Evolutionary conservation across 768 basidiomycete species (phyloP).

Genomic region (Auricularia cornea): DNA sequence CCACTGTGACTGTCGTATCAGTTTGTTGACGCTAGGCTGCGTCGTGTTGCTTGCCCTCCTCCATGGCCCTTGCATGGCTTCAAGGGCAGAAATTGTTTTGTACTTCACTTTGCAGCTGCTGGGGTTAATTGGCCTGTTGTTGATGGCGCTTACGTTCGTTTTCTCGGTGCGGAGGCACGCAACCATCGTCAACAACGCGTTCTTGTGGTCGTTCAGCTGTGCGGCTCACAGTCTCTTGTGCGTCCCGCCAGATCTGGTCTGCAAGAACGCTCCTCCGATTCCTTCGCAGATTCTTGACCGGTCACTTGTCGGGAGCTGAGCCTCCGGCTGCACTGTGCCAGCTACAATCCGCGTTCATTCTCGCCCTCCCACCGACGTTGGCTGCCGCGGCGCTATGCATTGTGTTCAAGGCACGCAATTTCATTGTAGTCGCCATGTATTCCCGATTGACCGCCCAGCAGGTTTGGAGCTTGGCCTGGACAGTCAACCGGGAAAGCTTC

Average conservation of each 20-base stretch:
- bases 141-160: not conserved
- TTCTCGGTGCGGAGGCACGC: not conserved
- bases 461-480: conserved; percentile 5
- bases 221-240: not conserved
- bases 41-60: too few relatives aligned
- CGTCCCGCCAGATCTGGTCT: not conserved
- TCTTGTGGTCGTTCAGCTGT: not conserved
- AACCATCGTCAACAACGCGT: not conserved
- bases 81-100: too few relatives aligned
- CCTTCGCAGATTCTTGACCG: conserved; percentile 1
- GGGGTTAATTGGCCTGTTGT: not conserved
- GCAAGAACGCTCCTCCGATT: not conserved
- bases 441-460: not conserved
- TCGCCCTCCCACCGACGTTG: conserved; percentile 2
- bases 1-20: too few relatives aligned
- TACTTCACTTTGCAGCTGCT: not conserved
- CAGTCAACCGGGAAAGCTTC: not conserved
- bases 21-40: too few relatives aligned
- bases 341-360: conserved; percentile 1
- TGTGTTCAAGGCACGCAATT: not conserved
- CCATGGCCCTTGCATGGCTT: too few relatives aligned
- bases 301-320: not conserved
- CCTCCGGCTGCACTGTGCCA: conserved; percentile 4
- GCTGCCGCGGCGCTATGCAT: conserved; percentile 1
- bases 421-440: not conserved